These are phyloP conservation scores for Adansonia madagascariensis DNA, from an alignment of 441 rosid genomes.

Conservation along the genomic window DNA sequence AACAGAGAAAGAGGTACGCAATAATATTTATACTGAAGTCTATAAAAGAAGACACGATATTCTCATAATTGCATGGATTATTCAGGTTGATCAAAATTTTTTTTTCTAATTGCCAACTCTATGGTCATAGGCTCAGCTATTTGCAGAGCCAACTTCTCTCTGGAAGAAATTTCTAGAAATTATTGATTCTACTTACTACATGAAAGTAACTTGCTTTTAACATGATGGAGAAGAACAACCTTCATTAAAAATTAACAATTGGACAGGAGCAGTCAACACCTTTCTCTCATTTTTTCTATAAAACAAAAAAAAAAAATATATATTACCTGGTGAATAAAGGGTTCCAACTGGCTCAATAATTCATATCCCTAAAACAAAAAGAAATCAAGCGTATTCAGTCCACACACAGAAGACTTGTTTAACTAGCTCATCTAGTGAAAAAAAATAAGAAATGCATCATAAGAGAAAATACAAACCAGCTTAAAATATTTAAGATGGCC, in stretches of 20 bases:
- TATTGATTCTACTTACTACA: neutral
- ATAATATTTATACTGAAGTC: neutral
- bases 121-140: neutral
- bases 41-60: neutral
- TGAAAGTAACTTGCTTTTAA: constrained; percentile 10
- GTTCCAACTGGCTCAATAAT: constrained; percentile 79
- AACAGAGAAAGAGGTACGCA: neutral
- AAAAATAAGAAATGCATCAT: constrained; percentile 22
- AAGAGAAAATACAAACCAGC: constrained; percentile 53
- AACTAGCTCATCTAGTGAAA: neutral
- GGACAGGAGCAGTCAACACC: constrained; percentile 5
- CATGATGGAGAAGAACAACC: neutral
- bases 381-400: constrained; percentile 28
- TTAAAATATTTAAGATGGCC: constrained; percentile 90
- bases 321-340: constrained; percentile 82
- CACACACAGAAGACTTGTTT: neutral
- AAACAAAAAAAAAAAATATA: neutral
- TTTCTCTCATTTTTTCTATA: neutral
- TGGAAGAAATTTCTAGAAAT: neutral
- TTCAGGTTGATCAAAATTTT: neutral
- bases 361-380: constrained; percentile 63
- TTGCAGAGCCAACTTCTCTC: neutral
- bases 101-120: neutral
- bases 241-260: constrained; percentile 2
- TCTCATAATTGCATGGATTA: constrained; percentile 19